phyloP scores from a whole-genome alignment of 805 yeast genomes.

The Lipomyces starkeyi region DNA sequence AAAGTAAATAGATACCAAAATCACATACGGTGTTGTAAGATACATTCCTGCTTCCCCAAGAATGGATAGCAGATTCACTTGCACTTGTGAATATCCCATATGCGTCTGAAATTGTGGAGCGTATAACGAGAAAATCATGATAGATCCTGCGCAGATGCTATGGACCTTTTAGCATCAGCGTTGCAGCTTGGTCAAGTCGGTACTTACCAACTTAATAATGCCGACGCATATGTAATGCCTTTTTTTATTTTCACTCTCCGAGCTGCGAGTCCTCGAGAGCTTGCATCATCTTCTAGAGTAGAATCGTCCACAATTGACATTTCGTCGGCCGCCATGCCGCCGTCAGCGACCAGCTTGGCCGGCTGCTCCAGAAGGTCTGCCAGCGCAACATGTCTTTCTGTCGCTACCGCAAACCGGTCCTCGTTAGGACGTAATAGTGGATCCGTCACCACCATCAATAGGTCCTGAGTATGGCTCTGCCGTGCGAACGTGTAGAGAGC shows the following conservation, averaged over 20 bases:
- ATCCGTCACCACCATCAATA: conserved; percentile 17
- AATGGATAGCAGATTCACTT: conserved; percentile 75
- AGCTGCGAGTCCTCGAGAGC: not conserved
- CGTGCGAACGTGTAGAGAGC: not conserved
- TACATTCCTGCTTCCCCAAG: conserved; percentile 82
- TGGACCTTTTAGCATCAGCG: not conserved
- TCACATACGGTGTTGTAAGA: conserved; percentile 68
- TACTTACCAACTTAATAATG: conserved; percentile 31
- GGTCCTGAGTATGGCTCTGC: not conserved
- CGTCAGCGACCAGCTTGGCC: not conserved
- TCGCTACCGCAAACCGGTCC: conserved; percentile 21
- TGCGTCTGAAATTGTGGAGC: conserved; percentile 67
- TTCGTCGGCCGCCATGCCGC: not conserved
- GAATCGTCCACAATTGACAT: not conserved
- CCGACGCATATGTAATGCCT: conserved; percentile 28
- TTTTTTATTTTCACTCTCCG: conserved; percentile 8
- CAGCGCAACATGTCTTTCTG: conserved; percentile 23
- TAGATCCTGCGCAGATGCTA: conserved; percentile 81
- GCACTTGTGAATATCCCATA: conserved; percentile 68
- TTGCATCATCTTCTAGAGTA: not conserved
- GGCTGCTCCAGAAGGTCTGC: conserved; percentile 27
- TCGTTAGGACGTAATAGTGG: conserved; percentile 26
- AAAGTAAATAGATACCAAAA: not conserved
- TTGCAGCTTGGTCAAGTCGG: no score
- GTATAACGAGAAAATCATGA: conserved; percentile 79